A percentile compares a stretch with the other conserved stretches of the same genome.
phyloP scores from a whole-genome alignment of 345 rosid species.

The Brassica cretica region DNA sequence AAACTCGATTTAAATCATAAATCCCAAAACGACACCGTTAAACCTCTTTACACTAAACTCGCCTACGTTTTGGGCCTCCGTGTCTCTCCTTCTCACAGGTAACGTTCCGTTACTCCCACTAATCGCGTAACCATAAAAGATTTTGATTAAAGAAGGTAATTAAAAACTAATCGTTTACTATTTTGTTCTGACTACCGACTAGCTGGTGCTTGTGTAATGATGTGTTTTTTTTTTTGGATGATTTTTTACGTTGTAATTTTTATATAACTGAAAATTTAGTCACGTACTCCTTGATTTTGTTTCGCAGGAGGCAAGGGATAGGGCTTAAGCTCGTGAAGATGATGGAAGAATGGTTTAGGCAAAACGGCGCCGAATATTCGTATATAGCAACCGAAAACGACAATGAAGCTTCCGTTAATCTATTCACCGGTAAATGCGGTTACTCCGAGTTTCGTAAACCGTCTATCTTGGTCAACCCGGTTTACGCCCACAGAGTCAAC shows the following conservation, averaged over 20 bases:
- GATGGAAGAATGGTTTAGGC: slow-evolving; percentile 80
- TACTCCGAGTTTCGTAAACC: slow-evolving; percentile 89
- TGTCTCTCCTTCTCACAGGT: slow-evolving; percentile 90
- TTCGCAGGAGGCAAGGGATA: slow-evolving; percentile 82
- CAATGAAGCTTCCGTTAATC: slow-evolving; percentile 74
- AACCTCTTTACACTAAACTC: slow-evolving; percentile 61
- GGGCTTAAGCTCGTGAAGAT: slow-evolving; percentile 62
- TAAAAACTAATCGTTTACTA: not conserved
- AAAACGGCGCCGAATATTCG: slow-evolving; percentile 86
- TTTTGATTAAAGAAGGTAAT: not conserved
- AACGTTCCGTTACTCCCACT: not conserved
- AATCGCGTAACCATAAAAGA: not conserved
- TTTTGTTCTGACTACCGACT: no score
- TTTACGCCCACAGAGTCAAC: slow-evolving; percentile 61
- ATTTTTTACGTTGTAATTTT: no score
- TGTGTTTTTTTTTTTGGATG: no score
- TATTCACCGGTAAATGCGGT: slow-evolving; percentile 87
- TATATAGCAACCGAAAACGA: slow-evolving; percentile 94
- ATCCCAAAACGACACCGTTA: slow-evolving; percentile 33
- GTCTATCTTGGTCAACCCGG: slow-evolving; percentile 85
- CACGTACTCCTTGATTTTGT: not conserved
- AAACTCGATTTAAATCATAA: slow-evolving; percentile 35
- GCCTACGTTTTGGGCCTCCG: slow-evolving; percentile 95
- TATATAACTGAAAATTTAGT: not conserved
- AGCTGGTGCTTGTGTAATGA: no score